Evolutionary conservation across 2,329 filamentous ascomycete genomes (phyloP), one percentile per base, ranked within the genome.

Genomic region (Aureobasidium zeae): DNA sequence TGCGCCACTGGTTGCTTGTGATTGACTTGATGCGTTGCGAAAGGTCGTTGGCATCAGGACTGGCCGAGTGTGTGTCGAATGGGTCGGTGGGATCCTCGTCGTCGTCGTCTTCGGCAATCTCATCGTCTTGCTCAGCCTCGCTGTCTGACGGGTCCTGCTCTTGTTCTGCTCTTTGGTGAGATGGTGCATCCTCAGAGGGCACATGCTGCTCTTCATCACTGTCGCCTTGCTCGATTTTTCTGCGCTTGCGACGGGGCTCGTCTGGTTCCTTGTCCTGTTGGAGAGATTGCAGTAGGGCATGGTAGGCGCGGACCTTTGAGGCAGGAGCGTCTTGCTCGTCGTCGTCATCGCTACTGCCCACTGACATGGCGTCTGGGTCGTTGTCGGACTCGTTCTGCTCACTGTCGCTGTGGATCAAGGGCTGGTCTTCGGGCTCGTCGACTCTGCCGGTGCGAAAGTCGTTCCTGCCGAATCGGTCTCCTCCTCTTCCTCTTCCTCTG

Each of bases 61-160:
- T 71, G 24, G 77, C 76, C 58, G 93, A 94, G 63, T 95, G 89
- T 6, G 69, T 65, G 50, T 91, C 83, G 56, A 93, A 95, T 0
- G 86, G 82, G 59, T 94, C 84, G 4, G 64, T 64, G 5, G 44
- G 28, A 30, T 55, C 59, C 7, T 57, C 52, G 8, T 51, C 52
- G 3, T 55, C 50, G 10, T 51, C 50, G 19, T 50, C 48, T 13
- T 47, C 49, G 16, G 50, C 51, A 15, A 44, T 47, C 9, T 48
- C 45, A 11, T 30, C 28, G 4, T 44, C 32, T 4, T 17, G 22
- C 3, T 32, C 33, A 15, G 25, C 39, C 11, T 48, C 44, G 30
- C 31, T 43, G 13, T 49, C 37, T 19, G 53, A 45, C 12, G 47
- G 45, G n/a, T 45, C 48, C 20, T 66, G 60, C 50, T 77, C 69